Evolutionary conservation across 1,284 basidiomycete genomes (phyloP), one percentile per base, ranked within the genome.

Genomic region (Cerioporus squamosus): DNA sequence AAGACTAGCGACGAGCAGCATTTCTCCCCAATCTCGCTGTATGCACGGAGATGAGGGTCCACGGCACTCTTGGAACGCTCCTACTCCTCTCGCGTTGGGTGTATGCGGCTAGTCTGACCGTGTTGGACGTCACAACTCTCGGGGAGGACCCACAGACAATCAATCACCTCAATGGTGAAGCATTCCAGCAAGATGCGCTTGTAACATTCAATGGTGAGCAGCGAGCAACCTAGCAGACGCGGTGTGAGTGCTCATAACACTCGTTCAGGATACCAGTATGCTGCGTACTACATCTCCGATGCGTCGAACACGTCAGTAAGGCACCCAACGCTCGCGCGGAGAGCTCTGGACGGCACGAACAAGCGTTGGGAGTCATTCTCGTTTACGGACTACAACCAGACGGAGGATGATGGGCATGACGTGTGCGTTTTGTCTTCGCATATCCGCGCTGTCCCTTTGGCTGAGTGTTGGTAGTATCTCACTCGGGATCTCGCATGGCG

Each of bases 81-180:
- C 39, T 54, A 10, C 36, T 47, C 17, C 2, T 43, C 8, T 40
- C n/a, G 4, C 22, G 4, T 4, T 36, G 36, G 3, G 59, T 48
- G 2, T 53, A 55, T 22, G 55, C 59, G 15, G 57, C 55, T 3
- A 61, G 58, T 6, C 18, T 72, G 26, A 67, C 55, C 24, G 57
- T 73, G 3, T 45, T 74, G 23, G 61, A 61, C 7, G 61, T 65
- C 3, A 72, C 72, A 5, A 68, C 68, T 5, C 69, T 79, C 3
- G 77, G 76, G 10, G 59, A 59, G 15, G 74, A 77, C 58, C 76
- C 78, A 6, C 68, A 70, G 50, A 77, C 77, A 0, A 69, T 73
- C 6, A 77, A 80, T 61, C 62, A 74, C 20, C 68, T 80, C n/a
- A 79, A 79, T 49, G 78, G 78, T 18, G 78, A 76, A 57, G 77